Conservation (phyloP, 2,329 filamentous ascomycete genomes). For the Colletotrichum caudatum region DNA sequence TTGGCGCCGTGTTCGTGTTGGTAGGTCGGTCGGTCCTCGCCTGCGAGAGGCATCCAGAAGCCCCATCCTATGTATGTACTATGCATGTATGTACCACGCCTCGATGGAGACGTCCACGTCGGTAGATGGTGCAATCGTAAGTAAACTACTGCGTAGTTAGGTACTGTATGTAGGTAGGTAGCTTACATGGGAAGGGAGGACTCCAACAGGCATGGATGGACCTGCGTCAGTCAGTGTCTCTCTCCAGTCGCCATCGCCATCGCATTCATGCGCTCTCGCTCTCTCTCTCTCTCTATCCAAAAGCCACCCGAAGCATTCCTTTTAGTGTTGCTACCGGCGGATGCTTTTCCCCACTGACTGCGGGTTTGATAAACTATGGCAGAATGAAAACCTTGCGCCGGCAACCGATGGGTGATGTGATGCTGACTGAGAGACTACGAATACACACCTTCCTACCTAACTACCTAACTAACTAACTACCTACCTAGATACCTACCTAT, state of each 20-base stretch:
- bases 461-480: background rate
- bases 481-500: too few relatives aligned
- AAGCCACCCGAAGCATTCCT: background rate
- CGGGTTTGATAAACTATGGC: slow-evolving; percentile 9
- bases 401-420: slow-evolving; percentile 9
- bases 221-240: slow-evolving; percentile 11
- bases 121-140: background rate
- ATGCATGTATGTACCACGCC: background rate
- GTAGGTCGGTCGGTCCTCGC: background rate
- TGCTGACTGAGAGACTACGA: slow-evolving; percentile 29
- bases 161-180: background rate
- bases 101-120: slow-evolving; percentile 4
- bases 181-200: slow-evolving; percentile 6
- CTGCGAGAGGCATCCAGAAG: background rate
- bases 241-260: background rate
- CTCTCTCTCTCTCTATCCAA: background rate
- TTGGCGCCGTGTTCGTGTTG: slow-evolving; percentile 1
- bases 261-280: slow-evolving; percentile 9
- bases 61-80: background rate
- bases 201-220: slow-evolving; percentile 32
- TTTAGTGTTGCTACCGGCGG: background rate
- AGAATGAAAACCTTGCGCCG: slow-evolving; percentile 3
- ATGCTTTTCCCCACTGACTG: background rate
- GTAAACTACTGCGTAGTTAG: too few relatives aligned
- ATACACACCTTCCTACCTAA: too few relatives aligned